Percentiles rank a stretch among this genome's conserved stretches.
Evolutionary conservation across 192 early-diverging fungal species (phyloP).

Genomic region (Gonapodya prolifera): DNA sequence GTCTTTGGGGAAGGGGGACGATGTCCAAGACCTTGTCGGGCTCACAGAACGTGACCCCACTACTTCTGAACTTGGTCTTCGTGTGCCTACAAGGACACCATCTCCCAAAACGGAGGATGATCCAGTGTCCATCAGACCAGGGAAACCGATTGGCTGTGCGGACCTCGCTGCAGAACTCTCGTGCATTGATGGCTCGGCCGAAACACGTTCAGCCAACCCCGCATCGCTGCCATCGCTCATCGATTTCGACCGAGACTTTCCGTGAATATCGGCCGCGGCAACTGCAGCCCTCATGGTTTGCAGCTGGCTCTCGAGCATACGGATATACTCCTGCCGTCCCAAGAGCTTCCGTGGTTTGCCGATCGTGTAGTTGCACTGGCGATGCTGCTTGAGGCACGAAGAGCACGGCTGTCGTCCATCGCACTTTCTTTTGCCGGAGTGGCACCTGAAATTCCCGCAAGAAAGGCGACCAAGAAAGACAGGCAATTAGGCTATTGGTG

Average conservation of each 20-base stretch:
- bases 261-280: background rate
- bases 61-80: too few species aligned
- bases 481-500: background rate
- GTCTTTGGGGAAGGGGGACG: background rate
- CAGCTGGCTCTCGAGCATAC: background rate
- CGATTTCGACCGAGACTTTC: background rate
- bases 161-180: background rate
- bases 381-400: background rate
- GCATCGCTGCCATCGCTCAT: background rate
- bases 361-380: background rate
- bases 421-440: background rate
- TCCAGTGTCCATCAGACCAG: background rate
- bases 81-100: background rate
- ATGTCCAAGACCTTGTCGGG: background rate
- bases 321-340: background rate
- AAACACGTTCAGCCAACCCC: background rate
- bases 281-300: background rate
- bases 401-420: background rate
- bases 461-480: background rate
- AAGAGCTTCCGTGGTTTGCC: background rate
- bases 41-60: background rate
- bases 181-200: background rate
- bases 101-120: background rate
- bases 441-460: too few species aligned
- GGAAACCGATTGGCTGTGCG: background rate